Percentiles rank a stretch among this genome's conserved stretches.
Conservation (phyloP, 208 protist species). For the Novymonas esmeraldas region DNA sequence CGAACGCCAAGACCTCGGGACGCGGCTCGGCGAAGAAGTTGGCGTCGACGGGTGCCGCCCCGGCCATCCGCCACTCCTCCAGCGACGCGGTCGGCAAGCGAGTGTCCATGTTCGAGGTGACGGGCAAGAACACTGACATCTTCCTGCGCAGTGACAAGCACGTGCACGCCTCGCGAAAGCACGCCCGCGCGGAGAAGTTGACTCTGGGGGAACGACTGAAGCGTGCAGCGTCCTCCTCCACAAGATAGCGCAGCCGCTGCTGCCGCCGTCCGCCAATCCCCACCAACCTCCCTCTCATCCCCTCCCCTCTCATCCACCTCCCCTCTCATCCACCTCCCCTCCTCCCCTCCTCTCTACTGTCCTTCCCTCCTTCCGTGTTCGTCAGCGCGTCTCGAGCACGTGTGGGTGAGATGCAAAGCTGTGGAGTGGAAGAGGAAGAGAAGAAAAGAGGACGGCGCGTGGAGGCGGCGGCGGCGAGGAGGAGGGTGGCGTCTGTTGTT, state of each 20-base stretch:
- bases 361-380: background rate
- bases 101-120: conserved; percentile 81
- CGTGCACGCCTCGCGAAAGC: conserved; percentile 77
- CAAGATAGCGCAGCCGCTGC: no score
- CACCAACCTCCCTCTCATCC: no score
- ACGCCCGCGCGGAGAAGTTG: conserved; percentile 66
- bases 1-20: conserved; percentile 11
- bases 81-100: conserved; percentile 15
- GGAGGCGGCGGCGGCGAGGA: no score
- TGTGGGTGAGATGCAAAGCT: conserved; percentile 8
- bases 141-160: conserved; percentile 77
- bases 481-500: background rate
- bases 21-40: conserved; percentile 11
- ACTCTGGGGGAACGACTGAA: conserved; percentile 77
- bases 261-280: no score
- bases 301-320: no score
- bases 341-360: no score
- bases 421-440: no score
- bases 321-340: no score
- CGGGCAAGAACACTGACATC: conserved; percentile 40
- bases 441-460: no score
- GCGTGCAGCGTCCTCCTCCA: conserved; percentile 16
- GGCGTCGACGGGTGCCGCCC: no score
- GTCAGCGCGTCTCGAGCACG: background rate
- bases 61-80: background rate